Evolutionary conservation across 2,329 filamentous ascomycete genomes (phyloP), one percentile per base, ranked within the genome.

Genomic region (Triangularia setosa): DNA sequence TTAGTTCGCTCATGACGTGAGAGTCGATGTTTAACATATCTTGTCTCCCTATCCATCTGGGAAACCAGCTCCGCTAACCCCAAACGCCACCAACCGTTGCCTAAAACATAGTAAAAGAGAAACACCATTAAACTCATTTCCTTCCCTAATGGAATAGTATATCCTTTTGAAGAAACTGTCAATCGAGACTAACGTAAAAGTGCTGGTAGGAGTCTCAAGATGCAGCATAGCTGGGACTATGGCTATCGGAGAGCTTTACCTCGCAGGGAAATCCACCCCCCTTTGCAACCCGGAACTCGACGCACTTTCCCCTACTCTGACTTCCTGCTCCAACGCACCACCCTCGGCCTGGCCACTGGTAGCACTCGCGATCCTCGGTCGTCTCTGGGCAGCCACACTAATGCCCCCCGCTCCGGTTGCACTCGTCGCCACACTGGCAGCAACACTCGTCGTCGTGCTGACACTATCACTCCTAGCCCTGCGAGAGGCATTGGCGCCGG

Each of bases 301-400:
- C 0, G 86, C 86, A 67, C 85, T 88, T 76, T 88, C 85, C 1
- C 86, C 86, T 27, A 88, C 84, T 60, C 80, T 79, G 53, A 88
- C 74, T 71, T 86, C 85, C 56, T 87, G 84, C 53, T 87, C 85
- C 0, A 84, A 81, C 2, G 87, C 84, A 1, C 84, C 84, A 0
- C 85, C 79, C 4, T 76, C 83, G 64, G 78, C 81, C 23, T 78
- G 76, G 0, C 77, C 71, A 64, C 82, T 85, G 61, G 79, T 64
- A 60, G 77, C 74, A 70, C 81, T 84, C 25, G 79, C 76, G 3
- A 79, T 78, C 56, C 82, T 77, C 58, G 83, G 80, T 8, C 80
- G 74, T 7, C 75, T 71, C 3, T 78, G 81, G 2, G 79, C 79
- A 1, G 81, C 81, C 61, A 84, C 82, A 64, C 76, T 78, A 4